Base-by-base conservation (phyloP, 495 filamentous ascomycete genomes). In the Aspergillus cristatus region DNA sequence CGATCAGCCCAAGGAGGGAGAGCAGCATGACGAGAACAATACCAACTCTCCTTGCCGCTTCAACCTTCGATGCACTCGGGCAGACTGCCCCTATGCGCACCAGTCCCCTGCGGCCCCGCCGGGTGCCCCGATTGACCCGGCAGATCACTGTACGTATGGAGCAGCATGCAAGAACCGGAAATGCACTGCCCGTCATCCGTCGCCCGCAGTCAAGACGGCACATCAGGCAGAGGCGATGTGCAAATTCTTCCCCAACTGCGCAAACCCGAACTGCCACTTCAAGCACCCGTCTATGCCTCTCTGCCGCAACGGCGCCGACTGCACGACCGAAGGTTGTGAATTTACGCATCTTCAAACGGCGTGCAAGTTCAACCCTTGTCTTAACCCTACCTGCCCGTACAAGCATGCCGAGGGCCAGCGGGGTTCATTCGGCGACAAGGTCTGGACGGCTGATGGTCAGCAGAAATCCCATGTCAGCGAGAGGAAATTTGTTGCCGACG, bases 161-260 rank as follows among this genome's bases (percentile, higher is more conserved):
- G 86, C 76, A 3, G 85, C 86, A 14, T 99, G 91, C 75, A 91
- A 88, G 58, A 99, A 95, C 65, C 70, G 73, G 28, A 99, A 99
- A 60, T 99, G 91, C 50, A 82, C 82, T 1, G 89, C 77, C 16
- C 80, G 84, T 8, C 91, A 99, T 55, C 91, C 91, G 4, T 97
- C 91, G 14, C 91, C 93, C 8, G 86, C 90, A 7, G 71, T 80
- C 42, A 84, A 78, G 55, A 56, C 72, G 24, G 77, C 78, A 10
- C 81, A 86, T 60, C 82, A 91, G 56, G 72, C 78, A 34, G 83
- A 94, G 54, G 74, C 80, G 54, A 80, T 94, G 50, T 99, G 91
- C 79, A 84, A 79, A 50, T 99, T 90, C 71, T 95, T 78, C 58
- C 88, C 91, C 28, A 83, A 96, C 64, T 99, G 91, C 69, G 80